Evolutionary conservation across 164 flowering plant species (phyloP), one percentile per base, ranked within the genome.

Genomic region (Nelumbo lutea): DNA sequence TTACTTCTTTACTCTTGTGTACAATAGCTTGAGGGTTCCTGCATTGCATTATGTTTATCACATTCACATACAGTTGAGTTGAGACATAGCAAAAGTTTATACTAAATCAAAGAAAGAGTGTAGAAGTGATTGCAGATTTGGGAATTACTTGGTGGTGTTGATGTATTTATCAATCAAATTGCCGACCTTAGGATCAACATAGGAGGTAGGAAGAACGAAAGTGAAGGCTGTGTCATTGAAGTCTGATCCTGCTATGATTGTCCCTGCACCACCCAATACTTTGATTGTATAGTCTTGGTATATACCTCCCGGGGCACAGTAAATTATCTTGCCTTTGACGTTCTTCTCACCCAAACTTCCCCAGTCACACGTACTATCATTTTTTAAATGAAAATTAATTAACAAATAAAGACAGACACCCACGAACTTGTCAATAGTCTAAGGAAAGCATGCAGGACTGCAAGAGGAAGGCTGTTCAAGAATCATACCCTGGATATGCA

Each of bases 311-410:
- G 40, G 42, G 2, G 65, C n/a, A 78, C 97, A 90, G 62, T 75
- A 84, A 45, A 90, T 84, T 0, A 90, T 79, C 67, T 73, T 85
- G 3, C 91, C 92, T 69, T 75, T 80, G 76, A 89, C 90, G 69
- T 81, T 81, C 5, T 68, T 72, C 71, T 8, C 5, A 60, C 65
- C 70, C 6, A 88, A 52, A 0, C 82, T 75, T 9, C 78, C 90
- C 40, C 1, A 13, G 3, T 83, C 86, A 61, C 94, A 90, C 1
- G 82, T 77, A 76, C 96, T 90, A 71, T 44, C 9, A 47, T 42
- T 8, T 44, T 40, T 3, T 7, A 51, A 51, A 51, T 10, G 2
- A 51, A 2, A 7, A 51, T 27, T 27, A 27, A 27, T 27, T 27
- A 27, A 27, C 27, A 27, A 27, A 27, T 27, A 10, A 51, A 13